Base-by-base conservation (phyloP, 164 flowering plant species). In the Piper betle region DNA sequence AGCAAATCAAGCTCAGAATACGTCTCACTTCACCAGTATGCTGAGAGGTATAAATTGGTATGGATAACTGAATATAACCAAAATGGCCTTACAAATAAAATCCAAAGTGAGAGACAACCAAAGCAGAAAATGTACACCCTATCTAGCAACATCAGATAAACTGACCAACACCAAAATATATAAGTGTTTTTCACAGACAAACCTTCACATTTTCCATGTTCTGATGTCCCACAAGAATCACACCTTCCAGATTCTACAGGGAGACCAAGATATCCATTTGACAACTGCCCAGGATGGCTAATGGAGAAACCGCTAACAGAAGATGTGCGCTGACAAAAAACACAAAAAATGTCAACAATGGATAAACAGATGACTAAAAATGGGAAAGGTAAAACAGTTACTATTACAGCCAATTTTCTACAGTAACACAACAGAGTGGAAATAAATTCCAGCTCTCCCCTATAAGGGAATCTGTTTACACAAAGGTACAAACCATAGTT, bases 191-290 rank as follows among this genome's bases (percentile, higher is more conserved):
- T 12, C 2, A 64, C 5, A 52, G 39, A 58, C 75, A 25, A 42
- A 90, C 99, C 99, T 81, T 93, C 99, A 70, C 99, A 93, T 66
- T 81, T 71, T 39, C 85, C 92, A 41, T 82, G 78, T 68, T 93
- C 99, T 10, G 85, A 75, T 18, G 97, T 80, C 46, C 98, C 98
- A 73, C 98, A 93, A 10, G 98, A 79, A 69, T 87, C 97, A 64
- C 99, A 93, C 13, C 58, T 90, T 3, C 99, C 99, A 65, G 65
- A 77, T 66, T 85, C 97, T 50, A 90, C 69, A 0, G 99, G 99
- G 57, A 93, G 73, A 15, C 99, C 99, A 63, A 93, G 91, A 60
- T 84, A 93, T 25, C 97, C 87, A 69, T 93, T 93, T 42, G 84
- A 60, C 4, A 93, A 82, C 70, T 90, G 99, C 62, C 80, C 82